Evolutionary conservation across 495 filamentous ascomycete species (phyloP), one percentile per base, ranked within the genome.

Genomic region (Aspergillus panamensis): DNA sequence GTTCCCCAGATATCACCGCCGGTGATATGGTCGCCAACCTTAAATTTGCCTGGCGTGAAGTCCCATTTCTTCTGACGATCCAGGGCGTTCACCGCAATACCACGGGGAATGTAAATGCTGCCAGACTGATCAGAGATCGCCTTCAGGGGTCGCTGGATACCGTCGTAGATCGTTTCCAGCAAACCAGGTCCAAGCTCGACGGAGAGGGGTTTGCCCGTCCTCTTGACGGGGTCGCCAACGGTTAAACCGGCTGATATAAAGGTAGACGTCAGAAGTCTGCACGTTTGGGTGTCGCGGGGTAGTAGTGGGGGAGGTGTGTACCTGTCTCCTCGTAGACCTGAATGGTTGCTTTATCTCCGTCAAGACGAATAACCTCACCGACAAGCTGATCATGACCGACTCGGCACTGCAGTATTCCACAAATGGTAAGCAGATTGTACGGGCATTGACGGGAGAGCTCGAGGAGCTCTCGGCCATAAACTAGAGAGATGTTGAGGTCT

Each of bases 251-350:
- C 95, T 92, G 63, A 37, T 48, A 25, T 55, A 31, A 13, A 54
- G 43, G 52, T 49, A 56, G 51, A 20, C 19, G 21, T 57, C 33
- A 62, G 62, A 59, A 30, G 53, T 63, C 40, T 6, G 10, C 14
- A 32, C 17, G 19, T 14, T 16, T 8, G 29, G 10, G 33, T 37
- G 13, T 47, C 19, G 20, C 13, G 64, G 57, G 51, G 64, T 60
- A 63, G 69, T 53, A 42, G 49, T 55, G 51, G 32, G 48, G 45
- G 17, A 16, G 37, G 55, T 53, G 54, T 77, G 55, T 84, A 95
- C 92, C 91, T 65, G 94, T 98, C 76, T 98, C 94, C 67, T 98
- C 94, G 77, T 98, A 98, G 58, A 98, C 94, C 77, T 98, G 95
- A 60, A 98, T 93, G 7, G 92, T 97, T 58, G 90, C 91, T 76